Base-by-base conservation (phyloP, 2,329 filamentous ascomycete genomes). In the Calonectria fujianensis region DNA sequence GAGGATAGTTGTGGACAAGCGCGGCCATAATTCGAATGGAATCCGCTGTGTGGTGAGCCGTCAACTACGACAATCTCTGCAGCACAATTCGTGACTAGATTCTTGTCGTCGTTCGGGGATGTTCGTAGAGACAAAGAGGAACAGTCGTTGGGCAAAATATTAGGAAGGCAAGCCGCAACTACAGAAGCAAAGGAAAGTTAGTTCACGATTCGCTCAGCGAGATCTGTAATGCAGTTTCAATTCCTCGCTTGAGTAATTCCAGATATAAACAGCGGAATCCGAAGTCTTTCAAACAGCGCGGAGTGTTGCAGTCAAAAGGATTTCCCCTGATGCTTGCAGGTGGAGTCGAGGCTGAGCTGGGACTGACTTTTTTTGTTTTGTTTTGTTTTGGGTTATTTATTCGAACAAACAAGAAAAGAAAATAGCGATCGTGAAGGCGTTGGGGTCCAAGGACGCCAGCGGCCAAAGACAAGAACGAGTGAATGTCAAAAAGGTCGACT, bases 1-100 rank as follows among this genome's bases (percentile, higher is more conserved):
- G 93, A 82, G 94, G 91, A 84, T 94, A 94, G 76, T 93, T 92
- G 87, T 96, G 95, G 83, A 96, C 93, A 89, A 96, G 90, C 85
- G 94, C 94, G 89, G 94, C 94, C 95, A 97, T 96, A 85, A 84
- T 93, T 89, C 73, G 74, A 72, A 72, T 69, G 72, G 63, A 76
- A 68, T 73, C 45, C 45, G 52, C 20, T 51, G 51, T 32, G 67
- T 54, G 51, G 20, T 41, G 24, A 18, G 51, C 78, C 74, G 75
- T 75, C 73, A 76, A 77, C 41, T 45, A 45, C 72, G 78, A 76
- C 64, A 79, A 77, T 73, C 69, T 66, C 74, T 50, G 69, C 70
- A 70, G 69, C 67, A 70, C 63, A 65, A 65, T 29, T 73, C 66
- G 71, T 72, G 67, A 64, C 59, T 61, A 70, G 77, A 70, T 67